Evolutionary conservation across 352 stramenopile genomes (phyloP).

Genomic region (Saprolegnia diclina): DNA sequence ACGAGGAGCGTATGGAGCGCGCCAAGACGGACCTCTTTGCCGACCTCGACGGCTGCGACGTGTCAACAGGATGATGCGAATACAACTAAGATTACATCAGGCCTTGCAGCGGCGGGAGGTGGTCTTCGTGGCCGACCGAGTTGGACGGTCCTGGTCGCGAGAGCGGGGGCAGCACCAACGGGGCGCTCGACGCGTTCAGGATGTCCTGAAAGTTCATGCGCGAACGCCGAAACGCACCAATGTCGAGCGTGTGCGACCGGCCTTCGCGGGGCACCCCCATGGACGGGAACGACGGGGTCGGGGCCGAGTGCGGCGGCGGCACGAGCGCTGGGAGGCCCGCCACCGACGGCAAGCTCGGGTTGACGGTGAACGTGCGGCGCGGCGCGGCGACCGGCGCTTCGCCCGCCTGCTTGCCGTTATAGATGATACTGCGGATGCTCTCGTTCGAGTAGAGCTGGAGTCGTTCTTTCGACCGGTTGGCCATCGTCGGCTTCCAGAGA

Average conservation of each 20-base stretch:
- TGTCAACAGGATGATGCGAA: not conserved
- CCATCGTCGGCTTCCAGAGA: slow-evolving; percentile 26
- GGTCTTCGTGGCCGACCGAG: slow-evolving; percentile 1
- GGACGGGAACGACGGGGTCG: slow-evolving; percentile 37
- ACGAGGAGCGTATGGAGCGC: slow-evolving; percentile 35
- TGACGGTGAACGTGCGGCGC: slow-evolving; percentile 15
- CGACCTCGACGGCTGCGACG: slow-evolving; percentile 42
- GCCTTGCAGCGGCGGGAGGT: not conserved
- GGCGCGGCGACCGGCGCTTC: slow-evolving; percentile 20
- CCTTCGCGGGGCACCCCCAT: slow-evolving; percentile 72
- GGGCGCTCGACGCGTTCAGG: slow-evolving; percentile 29
- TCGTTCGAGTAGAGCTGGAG: slow-evolving; percentile 22
- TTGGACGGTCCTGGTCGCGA: not conserved
- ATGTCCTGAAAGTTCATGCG: slow-evolving; percentile 89
- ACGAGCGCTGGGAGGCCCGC: slow-evolving; percentile 27
- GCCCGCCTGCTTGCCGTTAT: not conserved
- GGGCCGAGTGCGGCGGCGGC: slow-evolving; percentile 32
- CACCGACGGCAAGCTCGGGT: slow-evolving; percentile 45
- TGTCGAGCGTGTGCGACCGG: slow-evolving; percentile 78
- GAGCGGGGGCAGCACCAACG: not conserved
- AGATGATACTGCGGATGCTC: slow-evolving; percentile 26
- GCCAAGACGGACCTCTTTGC: slow-evolving; percentile 38
- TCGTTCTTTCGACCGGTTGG: slow-evolving; percentile 21
- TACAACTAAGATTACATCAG: not conserved
- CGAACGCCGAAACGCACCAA: slow-evolving; percentile 71